Percentiles rank a stretch among this genome's conserved stretches.
These are phyloP conservation scores for Ceriops decandra DNA, from an alignment of 345 rosid genomes.

Conservation along the genomic window DNA sequence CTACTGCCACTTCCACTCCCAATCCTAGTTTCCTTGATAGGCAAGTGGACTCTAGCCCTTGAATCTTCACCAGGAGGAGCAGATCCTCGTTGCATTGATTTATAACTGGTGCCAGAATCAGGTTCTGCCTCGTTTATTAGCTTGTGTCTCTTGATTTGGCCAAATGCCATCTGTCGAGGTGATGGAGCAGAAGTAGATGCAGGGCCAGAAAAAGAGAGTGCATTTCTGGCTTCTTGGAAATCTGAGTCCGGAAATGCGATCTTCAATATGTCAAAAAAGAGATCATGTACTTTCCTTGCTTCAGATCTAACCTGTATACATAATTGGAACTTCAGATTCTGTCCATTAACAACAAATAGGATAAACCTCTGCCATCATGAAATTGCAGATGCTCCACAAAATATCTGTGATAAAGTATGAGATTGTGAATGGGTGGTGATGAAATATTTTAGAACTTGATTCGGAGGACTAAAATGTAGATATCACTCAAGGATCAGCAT, in stretches of 20 bases:
- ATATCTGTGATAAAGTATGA: not conserved
- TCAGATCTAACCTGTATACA: slow-evolving; percentile 78
- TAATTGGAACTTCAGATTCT: slow-evolving; percentile 16
- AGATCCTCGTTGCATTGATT: slow-evolving; percentile 47
- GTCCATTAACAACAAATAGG: not conserved
- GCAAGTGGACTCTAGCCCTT: slow-evolving; percentile 62
- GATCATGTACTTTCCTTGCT: slow-evolving; percentile 95
- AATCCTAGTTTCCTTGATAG: slow-evolving; percentile 66
- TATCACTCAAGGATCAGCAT: too few relatives aligned
- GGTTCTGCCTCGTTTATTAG: slow-evolving; percentile 53
- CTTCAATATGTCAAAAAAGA: slow-evolving; percentile 91
- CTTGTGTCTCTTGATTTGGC: slow-evolving; percentile 66
- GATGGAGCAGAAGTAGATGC: slow-evolving; percentile 47
- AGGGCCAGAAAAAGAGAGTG: slow-evolving; percentile 64
- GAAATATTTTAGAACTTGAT: not conserved
- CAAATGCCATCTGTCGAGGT: slow-evolving; percentile 43
- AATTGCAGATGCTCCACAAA: too few relatives aligned
- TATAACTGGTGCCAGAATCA: slow-evolving; percentile 50
- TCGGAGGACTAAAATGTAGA: too few relatives aligned
- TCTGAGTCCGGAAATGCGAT: slow-evolving; percentile 86
- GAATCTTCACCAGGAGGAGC: slow-evolving; percentile 46
- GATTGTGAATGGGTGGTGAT: not conserved
- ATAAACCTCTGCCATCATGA: too few relatives aligned
- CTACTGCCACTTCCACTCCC: slow-evolving; percentile 51
- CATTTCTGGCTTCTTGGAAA: slow-evolving; percentile 72